Evolutionary conservation across 768 basidiomycete species (phyloP), one percentile per base, ranked within the genome.

Genomic region (Lactarius tabidus): DNA sequence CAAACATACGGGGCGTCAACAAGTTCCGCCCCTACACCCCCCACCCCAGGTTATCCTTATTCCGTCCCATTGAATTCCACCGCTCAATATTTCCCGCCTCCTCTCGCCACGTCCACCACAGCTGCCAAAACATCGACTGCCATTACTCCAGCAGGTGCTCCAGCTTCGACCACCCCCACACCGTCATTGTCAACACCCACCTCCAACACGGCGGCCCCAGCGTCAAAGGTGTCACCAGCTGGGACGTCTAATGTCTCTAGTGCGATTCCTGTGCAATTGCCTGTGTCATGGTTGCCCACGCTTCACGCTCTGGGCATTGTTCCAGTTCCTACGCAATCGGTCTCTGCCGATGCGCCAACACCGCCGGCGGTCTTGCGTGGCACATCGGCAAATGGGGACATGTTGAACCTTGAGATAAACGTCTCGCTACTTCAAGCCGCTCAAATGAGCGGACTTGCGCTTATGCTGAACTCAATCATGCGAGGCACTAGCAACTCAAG

Each of bases 381-480:
- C 33, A 86, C 88, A 1, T 85, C 85, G 3, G 82, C 85, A 8
- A 86, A 90, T 70, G 90, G 90, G 15, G 81, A 83, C 23, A 85
- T 88, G 80, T 74, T 91, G 64, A 88, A 82, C 72, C 76, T 93
- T 60, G 91, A 93, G 67, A 89, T 93, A 72, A 91, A 92, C 66
- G 84, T 91, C 33, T 85, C 86, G 18, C 75, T 87, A 23, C 78
- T 93, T 61, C 87, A 90, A 73, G 80, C 85, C 20, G 78, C 83
- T n/a, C 91, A 93, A 71, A 87, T 89, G 85, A 89, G 81, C 71
- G 89, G 89, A 17, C 70, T 91, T 68, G 88, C 88, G 23, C 77
- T 87, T 67, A 77, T 92, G 14, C 74, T 92, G 66, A 91, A 89
- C 74, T 85, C 87, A 2, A 74, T 91, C 67, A 86, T 89, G 80